Percentiles rank a stretch among this genome's conserved stretches.
Evolutionary conservation across 1,284 basidiomycete species (phyloP).

Genomic region (Cystobasidium slooffiae): DNA sequence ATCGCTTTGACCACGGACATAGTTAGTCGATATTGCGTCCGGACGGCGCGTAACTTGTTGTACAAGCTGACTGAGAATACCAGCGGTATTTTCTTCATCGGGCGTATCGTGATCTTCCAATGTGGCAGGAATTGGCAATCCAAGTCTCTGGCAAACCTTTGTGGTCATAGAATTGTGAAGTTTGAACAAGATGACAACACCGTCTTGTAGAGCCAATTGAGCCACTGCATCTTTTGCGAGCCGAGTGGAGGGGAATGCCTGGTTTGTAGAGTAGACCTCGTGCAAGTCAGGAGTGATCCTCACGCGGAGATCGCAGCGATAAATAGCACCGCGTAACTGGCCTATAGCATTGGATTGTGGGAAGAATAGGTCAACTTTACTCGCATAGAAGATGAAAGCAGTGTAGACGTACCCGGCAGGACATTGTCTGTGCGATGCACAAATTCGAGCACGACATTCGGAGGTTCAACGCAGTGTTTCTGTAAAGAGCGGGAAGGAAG

Average conservation of each 20-base stretch:
- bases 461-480: conserved; percentile 41
- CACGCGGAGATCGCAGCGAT: conserved; percentile 20
- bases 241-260: conserved; percentile 3
- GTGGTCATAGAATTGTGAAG: conserved; percentile 41
- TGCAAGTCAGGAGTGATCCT: conserved; percentile 26
- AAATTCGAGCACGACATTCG: conserved; percentile 23
- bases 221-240: conserved; percentile 34
- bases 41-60: conserved; percentile 32
- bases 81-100: conserved; percentile 40
- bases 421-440: background rate
- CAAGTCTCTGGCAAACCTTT: conserved; percentile 29
- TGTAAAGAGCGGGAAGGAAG: background rate
- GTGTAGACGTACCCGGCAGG: too few relatives aligned
- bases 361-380: background rate
- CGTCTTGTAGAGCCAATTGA: conserved; percentile 29
- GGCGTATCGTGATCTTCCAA: conserved; percentile 37
- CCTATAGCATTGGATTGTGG: background rate
- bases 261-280: conserved; percentile 6
- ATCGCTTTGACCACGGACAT: background rate
- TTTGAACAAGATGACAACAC: conserved; percentile 35
- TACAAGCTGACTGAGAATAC: conserved; percentile 24
- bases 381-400: background rate
- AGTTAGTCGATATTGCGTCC: conserved; percentile 4
- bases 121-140: conserved; percentile 7
- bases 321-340: conserved; percentile 2